Evolutionary conservation across 805 yeast species (phyloP), one percentile per base, ranked within the genome.

Genomic region (Grigorovia jiainica): DNA sequence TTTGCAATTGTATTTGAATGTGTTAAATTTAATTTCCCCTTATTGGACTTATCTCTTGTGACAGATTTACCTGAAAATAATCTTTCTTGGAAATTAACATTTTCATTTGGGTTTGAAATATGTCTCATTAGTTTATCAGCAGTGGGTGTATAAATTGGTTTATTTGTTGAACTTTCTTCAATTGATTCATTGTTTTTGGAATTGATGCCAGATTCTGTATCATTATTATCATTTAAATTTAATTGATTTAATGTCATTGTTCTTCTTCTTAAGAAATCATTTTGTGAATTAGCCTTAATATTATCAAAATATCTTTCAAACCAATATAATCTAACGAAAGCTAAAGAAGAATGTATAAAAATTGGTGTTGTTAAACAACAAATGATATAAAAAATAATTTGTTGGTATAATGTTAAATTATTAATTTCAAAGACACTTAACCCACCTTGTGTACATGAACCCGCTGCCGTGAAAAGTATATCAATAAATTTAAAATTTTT

Each of bases 401-500:
- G 97, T 59, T 90, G 97, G 64, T 80, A 89, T 35, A 83, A 58
- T 0, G 70, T 62, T 42, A 87, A 49, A 0, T 67, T 62, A 55
- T 85, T 86, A 32, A 79, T 45, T 49, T 84, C 74, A 20, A 83
- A 67, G 0, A 95, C 79, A 57, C 85, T 87, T 43, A 90, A 65
- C 1, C 98, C 98, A 0, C 95, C 95, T 55, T 89, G 96, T 2
- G 97, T 86, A 2, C 80, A 64, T 0, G 89, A 76, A 4, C 92
- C 89, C 7, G 79, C 67, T 0, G 85, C 71, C 42, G 83, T 66
- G 59, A 89, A 84, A 19, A 90, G 64, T 2, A 82, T 76, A 65
- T 90, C 97, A 36, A 85, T 79, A 58, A 87, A 90, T 7, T 53
- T 38, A 24, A 64, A 57, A 53, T 82, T 79, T 42, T 69, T 71